Conservation (phyloP, 257 asterid species). For the Fraxinus quadrangulata region DNA sequence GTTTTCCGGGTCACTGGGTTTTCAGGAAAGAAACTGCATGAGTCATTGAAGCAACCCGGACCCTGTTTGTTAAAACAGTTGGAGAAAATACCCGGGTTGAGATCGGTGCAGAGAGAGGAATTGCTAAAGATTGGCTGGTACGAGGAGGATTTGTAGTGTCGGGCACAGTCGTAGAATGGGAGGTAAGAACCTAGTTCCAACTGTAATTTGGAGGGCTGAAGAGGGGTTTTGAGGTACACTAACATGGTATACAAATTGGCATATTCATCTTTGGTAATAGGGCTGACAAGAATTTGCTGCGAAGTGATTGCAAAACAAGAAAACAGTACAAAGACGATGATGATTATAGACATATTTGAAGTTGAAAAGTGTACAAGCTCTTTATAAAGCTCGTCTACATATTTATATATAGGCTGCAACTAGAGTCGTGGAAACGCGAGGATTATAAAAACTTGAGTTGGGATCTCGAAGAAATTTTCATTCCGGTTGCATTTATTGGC, state of each 20-base stretch:
- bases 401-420: too few species aligned
- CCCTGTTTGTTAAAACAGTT: slow-evolving; percentile 30
- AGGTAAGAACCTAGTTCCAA: slow-evolving; percentile 39
- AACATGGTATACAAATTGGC: slow-evolving; percentile 30
- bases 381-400: too few species aligned
- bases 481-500: background rate
- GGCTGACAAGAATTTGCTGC: slow-evolving; percentile 13
- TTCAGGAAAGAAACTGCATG: slow-evolving; percentile 26
- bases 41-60: slow-evolving; percentile 35
- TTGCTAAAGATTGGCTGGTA: slow-evolving; percentile 32
- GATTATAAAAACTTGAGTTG: slow-evolving; percentile 16
- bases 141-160: slow-evolving; percentile 39
- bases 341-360: background rate
- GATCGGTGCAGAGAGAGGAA: slow-evolving; percentile 22
- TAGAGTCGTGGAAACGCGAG: background rate
- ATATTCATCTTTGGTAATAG: slow-evolving; percentile 29
- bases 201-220: slow-evolving; percentile 31
- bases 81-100: slow-evolving; percentile 10
- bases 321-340: background rate
- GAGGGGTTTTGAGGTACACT: slow-evolving; percentile 37
- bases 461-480: background rate
- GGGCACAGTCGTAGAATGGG: slow-evolving; percentile 33
- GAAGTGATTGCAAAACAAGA: background rate
- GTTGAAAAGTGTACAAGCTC: background rate
- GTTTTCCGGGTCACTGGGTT: slow-evolving; percentile 34